These are phyloP conservation scores for Cryptococcus depauperatus DNA, from an alignment of 1,284 basidiomycete genomes.

Conservation along the genomic window DNA sequence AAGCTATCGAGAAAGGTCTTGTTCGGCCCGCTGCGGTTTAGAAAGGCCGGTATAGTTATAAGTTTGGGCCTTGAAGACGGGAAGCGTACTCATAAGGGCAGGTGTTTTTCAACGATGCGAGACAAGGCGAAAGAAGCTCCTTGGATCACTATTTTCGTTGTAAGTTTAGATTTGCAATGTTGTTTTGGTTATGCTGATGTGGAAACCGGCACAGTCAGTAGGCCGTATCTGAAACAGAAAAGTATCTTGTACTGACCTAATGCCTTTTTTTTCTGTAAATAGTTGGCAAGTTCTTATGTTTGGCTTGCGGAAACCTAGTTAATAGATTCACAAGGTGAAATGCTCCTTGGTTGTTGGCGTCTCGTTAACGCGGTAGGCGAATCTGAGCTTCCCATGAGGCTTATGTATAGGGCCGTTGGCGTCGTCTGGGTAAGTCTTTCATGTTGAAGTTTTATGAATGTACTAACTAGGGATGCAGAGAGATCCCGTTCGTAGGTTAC, in stretches of 20 bases:
- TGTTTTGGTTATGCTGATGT: too few species aligned
- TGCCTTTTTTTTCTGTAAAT: neutral
- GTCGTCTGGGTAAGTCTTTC: constrained; percentile 24
- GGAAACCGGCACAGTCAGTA: too few species aligned
- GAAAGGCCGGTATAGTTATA: constrained; percentile 20
- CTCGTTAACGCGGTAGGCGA: constrained; percentile 20
- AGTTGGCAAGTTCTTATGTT: neutral
- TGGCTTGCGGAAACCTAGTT: too few species aligned
- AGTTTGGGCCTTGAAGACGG: neutral
- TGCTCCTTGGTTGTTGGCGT: constrained; percentile 31
- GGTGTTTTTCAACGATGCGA: constrained; percentile 20
- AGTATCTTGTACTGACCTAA: neutral
- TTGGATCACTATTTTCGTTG: constrained; percentile 31
- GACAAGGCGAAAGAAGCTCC: constrained; percentile 11
- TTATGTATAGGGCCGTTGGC: constrained; percentile 22
- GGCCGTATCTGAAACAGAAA: neutral
- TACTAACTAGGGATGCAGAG: constrained; percentile 2
- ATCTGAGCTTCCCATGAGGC: constrained; percentile 17
- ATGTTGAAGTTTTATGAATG: neutral
- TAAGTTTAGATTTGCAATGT: constrained; percentile 14
- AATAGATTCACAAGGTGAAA: constrained; percentile 16
- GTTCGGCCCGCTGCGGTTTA: constrained; percentile 19
- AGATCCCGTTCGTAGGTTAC: constrained; percentile 16
- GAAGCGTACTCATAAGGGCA: neutral
- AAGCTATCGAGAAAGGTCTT: constrained; percentile 8